Percentiles rank a stretch among this genome's conserved stretches.
These are phyloP conservation scores for Tremella fuciformis DNA, from an alignment of 768 basidiomycete species.

Conservation along the genomic window DNA sequence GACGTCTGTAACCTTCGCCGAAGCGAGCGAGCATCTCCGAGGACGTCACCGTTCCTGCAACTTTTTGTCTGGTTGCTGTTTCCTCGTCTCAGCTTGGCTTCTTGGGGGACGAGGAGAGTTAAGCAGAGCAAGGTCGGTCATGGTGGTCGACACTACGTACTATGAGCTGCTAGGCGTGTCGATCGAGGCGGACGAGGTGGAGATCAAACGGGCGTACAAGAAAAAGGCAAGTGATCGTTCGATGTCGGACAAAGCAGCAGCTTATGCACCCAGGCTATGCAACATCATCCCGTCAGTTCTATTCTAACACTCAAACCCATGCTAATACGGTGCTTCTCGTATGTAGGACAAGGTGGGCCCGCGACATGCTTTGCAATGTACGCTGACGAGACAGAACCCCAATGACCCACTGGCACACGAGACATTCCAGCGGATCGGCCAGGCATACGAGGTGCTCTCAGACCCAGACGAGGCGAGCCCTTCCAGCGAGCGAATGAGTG, in stretches of 20 bases:
- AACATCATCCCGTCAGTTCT: slow-evolving; percentile 48
- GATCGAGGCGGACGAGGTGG: slow-evolving; percentile 70
- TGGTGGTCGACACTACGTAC: slow-evolving; percentile 56
- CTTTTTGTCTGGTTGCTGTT: no score
- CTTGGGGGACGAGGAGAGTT: no score
- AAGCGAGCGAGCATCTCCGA: no score
- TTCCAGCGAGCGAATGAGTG: no score
- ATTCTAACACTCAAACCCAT: neutral
- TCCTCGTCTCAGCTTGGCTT: no score
- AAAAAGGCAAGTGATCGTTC: slow-evolving; percentile 64
- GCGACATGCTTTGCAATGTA: neutral
- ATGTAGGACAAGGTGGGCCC: slow-evolving; percentile 25
- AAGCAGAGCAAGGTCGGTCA: neutral
- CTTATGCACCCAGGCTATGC: slow-evolving; percentile 60
- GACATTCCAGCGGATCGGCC: slow-evolving; percentile 83
- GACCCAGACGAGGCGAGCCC: slow-evolving; percentile 39
- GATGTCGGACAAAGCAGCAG: neutral
- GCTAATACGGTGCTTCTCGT: slow-evolving; percentile 8
- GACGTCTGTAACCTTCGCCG: no score
- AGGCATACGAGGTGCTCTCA: slow-evolving; percentile 59
- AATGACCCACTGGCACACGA: slow-evolving; percentile 78
- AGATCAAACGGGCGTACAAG: slow-evolving; percentile 92
- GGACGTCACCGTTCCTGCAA: no score
- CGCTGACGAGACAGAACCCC: slow-evolving; percentile 62
- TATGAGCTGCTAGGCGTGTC: slow-evolving; percentile 81